A percentile compares a stretch with the other conserved stretches of the same genome.
Evolutionary conservation across 2,329 filamentous ascomycete species (phyloP).

Genomic region (Colletotrichum trifolii): DNA sequence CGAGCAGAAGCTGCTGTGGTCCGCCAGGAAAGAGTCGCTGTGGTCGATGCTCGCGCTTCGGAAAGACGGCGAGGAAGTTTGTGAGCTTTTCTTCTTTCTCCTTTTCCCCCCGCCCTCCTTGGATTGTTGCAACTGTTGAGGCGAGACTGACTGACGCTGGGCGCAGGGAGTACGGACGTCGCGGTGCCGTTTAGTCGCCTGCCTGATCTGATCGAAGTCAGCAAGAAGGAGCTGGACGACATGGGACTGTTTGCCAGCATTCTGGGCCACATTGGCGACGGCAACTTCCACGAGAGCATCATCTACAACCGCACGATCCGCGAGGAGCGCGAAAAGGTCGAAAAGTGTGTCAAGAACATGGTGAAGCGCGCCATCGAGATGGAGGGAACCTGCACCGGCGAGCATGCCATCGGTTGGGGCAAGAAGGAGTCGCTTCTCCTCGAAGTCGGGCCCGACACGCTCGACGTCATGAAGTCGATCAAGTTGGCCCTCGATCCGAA

Average conservation of each 20-base stretch:
- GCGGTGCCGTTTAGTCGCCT: slow-evolving; percentile 82
- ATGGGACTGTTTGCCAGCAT: slow-evolving; percentile 89
- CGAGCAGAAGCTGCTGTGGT: slow-evolving; percentile 83
- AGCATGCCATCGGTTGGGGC: slow-evolving; percentile 86
- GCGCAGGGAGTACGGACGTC: slow-evolving; percentile 80
- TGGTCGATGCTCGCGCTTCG: slow-evolving; percentile 83
- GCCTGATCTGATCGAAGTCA: slow-evolving; percentile 81
- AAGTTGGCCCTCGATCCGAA: slow-evolving; percentile 85
- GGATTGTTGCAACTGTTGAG: neutral
- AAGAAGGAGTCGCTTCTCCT: slow-evolving; percentile 84
- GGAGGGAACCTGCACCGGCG: slow-evolving; percentile 93
- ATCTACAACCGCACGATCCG: slow-evolving; percentile 81
- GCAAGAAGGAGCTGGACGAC: slow-evolving; percentile 89
- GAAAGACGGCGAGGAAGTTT: slow-evolving; percentile 76
- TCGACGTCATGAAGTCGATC: slow-evolving; percentile 86
- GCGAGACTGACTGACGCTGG: slow-evolving; percentile 19
- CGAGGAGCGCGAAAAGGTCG: slow-evolving; percentile 79
- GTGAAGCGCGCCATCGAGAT: slow-evolving; percentile 90
- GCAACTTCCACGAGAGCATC: slow-evolving; percentile 94
- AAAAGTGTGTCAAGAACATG: slow-evolving; percentile 88
- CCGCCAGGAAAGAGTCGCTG: slow-evolving; percentile 83
- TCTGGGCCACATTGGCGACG: slow-evolving; percentile 90
- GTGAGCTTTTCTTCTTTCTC: slow-evolving; percentile 56
- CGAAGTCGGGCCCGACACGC: slow-evolving; percentile 83
- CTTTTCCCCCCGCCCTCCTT: too few relatives aligned